Evolutionary conservation across 208 protist species (phyloP), one percentile per base, ranked within the genome.

Genomic region (Acanthamoeba sp.): DNA sequence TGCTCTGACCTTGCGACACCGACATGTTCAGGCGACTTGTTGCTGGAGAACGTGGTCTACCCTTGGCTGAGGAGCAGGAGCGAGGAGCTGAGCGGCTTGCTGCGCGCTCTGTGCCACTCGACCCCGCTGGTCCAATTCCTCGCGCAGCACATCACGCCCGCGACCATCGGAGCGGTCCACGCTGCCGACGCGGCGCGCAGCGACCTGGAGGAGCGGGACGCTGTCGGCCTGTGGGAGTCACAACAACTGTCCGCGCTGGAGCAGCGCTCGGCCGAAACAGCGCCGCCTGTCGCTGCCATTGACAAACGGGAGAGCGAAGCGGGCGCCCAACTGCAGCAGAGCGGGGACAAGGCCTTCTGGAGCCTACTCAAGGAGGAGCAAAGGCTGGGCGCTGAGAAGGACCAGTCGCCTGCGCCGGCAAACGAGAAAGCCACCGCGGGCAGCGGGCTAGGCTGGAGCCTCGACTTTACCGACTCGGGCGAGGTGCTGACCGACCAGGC

Each of bases 381-480:
- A 29, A 12, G 36, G 29, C n/a, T 16, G 16, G 55, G 7, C 55
- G 55, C 55, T 12, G 48, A 9, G 16, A 9, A 52, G 48, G n/a
- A n/a, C n/a, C 48, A 20, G 45, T 16, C 10, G 45, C 10, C 45
- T 18, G 10, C 48, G 48, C 12, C 48, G 4, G 48, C 20, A 0
- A 18, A 10, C 48, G 16, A 9, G 16, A 52, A 52, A 22, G 20
- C 55, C 16, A 62, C 9, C 3, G 3, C 9, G 16, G 29, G 66
- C 66, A 2, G 29, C 66, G 29, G 1, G 2, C 27, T 40, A n/a
- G 40, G 32, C 7, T 80, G 71, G 71, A 16, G 71, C 71, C 29
- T 80, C 12, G 71, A 80, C 71, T 80, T 80, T 34, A 20, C 71
- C 2, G 40, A 80, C 2, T 80, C 71, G 32, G 71, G 71, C 71